Conservation (phyloP, 257 asterid species). For the Solanum neorickii region DNA sequence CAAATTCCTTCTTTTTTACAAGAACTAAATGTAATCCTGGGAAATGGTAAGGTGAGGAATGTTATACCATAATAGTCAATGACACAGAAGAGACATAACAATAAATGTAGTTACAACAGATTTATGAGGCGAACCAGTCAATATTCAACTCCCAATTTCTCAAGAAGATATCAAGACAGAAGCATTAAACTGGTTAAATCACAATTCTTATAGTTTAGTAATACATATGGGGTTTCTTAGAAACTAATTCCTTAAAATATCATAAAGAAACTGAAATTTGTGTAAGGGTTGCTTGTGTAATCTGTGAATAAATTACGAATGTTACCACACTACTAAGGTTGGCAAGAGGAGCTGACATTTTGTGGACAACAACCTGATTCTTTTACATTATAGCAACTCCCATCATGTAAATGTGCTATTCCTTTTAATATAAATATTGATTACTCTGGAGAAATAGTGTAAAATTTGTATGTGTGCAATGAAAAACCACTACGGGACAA, state of each 20-base stretch:
- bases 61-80: too few species aligned
- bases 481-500: slow-evolving; percentile 54
- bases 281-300: slow-evolving; percentile 58
- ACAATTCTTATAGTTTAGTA: too few species aligned
- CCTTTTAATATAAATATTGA: slow-evolving; percentile 56
- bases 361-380: slow-evolving; percentile 63
- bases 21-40: background rate
- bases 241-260: too few species aligned
- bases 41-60: background rate
- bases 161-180: too few species aligned
- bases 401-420: slow-evolving; percentile 69
- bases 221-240: too few species aligned
- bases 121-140: too few species aligned
- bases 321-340: slow-evolving; percentile 56
- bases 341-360: slow-evolving; percentile 33
- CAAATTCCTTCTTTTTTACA: background rate
- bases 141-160: too few species aligned
- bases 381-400: slow-evolving; percentile 67
- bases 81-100: too few species aligned
- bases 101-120: too few species aligned
- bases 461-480: slow-evolving; percentile 53
- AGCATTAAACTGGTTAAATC: too few species aligned
- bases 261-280: slow-evolving; percentile 70
- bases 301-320: slow-evolving; percentile 57
- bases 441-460: slow-evolving; percentile 60